phyloP scores from a whole-genome alignment of 345 rosid genomes.

The Cardamine occulta region DNA sequence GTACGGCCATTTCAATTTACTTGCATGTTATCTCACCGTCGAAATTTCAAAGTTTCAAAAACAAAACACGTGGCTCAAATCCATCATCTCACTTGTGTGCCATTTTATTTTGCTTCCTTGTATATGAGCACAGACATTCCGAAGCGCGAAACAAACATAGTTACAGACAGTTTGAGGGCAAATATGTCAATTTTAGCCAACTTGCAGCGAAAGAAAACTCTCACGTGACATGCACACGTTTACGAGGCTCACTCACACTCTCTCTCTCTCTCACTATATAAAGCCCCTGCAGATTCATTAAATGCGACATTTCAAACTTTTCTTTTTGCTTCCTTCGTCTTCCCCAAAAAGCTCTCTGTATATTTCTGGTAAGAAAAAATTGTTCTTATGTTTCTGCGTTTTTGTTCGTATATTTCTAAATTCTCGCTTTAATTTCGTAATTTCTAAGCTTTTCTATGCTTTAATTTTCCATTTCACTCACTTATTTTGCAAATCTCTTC shows the following conservation, averaged over 20 bases:
- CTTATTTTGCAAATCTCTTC: neutral
- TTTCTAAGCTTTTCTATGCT: neutral
- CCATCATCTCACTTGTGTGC: neutral
- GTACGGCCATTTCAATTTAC: neutral
- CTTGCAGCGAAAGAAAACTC: slow-evolving; percentile 22
- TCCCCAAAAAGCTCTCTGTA: neutral
- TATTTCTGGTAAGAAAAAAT: neutral
- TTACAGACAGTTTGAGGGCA: slow-evolving; percentile 37
- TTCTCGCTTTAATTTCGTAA: neutral
- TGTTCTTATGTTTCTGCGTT: neutral
- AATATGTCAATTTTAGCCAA: neutral
- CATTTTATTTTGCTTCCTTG: neutral
- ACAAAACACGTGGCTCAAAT: neutral
- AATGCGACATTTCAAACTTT: slow-evolving; percentile 30
- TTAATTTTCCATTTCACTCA: neutral
- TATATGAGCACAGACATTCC: neutral
- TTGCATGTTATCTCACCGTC: neutral
- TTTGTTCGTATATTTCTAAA: neutral
- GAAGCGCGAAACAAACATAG: slow-evolving; percentile 2
- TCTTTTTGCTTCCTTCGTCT: neutral
- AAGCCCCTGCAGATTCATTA: neutral
- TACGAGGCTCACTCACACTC: neutral
- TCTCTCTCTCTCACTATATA: neutral
- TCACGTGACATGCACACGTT: slow-evolving; percentile 38
- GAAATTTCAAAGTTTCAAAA: neutral